A percentile compares a stretch with the other conserved stretches of the same genome.
Conservation (phyloP, 2,329 filamentous ascomycete species). For the Ambrosiella beaveri region DNA sequence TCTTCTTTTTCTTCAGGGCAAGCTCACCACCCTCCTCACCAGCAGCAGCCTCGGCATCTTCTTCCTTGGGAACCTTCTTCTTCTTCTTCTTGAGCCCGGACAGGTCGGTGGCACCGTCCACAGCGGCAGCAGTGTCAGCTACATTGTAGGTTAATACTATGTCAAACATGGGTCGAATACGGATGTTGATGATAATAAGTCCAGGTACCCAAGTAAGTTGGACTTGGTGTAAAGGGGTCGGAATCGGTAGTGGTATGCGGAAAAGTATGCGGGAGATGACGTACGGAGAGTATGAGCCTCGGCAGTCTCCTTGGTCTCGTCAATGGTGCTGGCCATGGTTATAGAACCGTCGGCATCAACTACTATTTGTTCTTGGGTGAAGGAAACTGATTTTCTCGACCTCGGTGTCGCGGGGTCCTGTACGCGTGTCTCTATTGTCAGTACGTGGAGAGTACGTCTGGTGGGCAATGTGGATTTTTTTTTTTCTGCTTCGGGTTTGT, state of each 20-base stretch:
- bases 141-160: background rate
- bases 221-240: background rate
- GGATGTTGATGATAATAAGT: background rate
- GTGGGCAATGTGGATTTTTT: background rate
- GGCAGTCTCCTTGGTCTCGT: conserved; percentile 60
- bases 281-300: conserved; percentile 60
- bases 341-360: conserved; percentile 82
- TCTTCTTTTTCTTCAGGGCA: conserved; percentile 74
- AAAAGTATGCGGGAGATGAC: conserved; percentile 24
- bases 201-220: background rate
- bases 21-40: conserved; percentile 36
- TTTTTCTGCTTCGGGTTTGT: background rate
- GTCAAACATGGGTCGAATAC: background rate
- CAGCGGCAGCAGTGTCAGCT: conserved; percentile 27
- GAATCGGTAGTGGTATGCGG: background rate
- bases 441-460: background rate
- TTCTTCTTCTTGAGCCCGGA: conserved; percentile 61
- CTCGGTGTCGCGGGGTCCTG: conserved; percentile 24
- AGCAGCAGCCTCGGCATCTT: conserved; percentile 28
- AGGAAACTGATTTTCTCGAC: conserved; percentile 83
- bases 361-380: conserved; percentile 72
- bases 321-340: conserved; percentile 53
- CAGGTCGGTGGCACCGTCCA: conserved; percentile 36
- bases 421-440: background rate
- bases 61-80: conserved; percentile 35